Evolutionary conservation across 345 rosid genomes (phyloP).

Genomic region (Ailanthus altissimus): DNA sequence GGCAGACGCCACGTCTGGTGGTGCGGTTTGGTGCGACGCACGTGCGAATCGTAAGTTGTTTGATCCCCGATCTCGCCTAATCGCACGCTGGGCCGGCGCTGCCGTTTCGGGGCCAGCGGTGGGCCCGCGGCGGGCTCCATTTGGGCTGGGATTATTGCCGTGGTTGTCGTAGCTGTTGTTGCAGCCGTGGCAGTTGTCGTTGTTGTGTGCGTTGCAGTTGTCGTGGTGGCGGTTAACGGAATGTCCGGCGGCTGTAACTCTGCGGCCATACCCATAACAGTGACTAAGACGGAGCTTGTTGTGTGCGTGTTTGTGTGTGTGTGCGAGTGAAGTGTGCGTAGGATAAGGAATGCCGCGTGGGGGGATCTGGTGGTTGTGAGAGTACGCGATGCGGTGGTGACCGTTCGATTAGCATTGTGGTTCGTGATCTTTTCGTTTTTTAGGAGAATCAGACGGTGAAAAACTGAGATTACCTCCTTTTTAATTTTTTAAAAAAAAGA

Average conservation of each 20-base stretch:
- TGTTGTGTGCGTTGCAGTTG: slow-evolving; percentile 1
- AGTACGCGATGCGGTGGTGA: not conserved
- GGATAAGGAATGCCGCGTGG: slow-evolving; percentile 16
- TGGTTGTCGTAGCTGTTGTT: slow-evolving; percentile 14
- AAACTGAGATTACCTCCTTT: not conserved
- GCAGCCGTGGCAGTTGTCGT: not conserved
- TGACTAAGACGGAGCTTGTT: not conserved
- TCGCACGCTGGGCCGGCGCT: slow-evolving; percentile 74
- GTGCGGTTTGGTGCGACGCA: slow-evolving; percentile 46
- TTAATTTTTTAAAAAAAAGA: too few relatives aligned
- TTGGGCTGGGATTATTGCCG: slow-evolving; percentile 20
- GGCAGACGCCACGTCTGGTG: slow-evolving; percentile 36
- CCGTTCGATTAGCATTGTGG: not conserved
- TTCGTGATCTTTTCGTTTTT: not conserved
- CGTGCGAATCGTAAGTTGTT: slow-evolving; percentile 41
- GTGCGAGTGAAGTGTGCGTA: slow-evolving; percentile 20
- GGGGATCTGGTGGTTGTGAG: slow-evolving; percentile 7
- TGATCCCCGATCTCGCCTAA: slow-evolving; percentile 74
- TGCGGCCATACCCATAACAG: slow-evolving; percentile 48
- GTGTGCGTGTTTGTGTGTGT: slow-evolving; percentile 3
- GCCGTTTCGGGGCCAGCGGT: slow-evolving; percentile 48
- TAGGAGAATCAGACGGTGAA: not conserved
- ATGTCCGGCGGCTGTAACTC: slow-evolving; percentile 43
- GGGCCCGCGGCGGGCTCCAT: slow-evolving; percentile 38
- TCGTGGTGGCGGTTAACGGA: slow-evolving; percentile 18